Percentiles rank a stretch among this genome's conserved stretches.
These are phyloP conservation scores for Fusarium armeniacum DNA, from an alignment of 2,329 filamentous ascomycete species.

Conservation along the genomic window DNA sequence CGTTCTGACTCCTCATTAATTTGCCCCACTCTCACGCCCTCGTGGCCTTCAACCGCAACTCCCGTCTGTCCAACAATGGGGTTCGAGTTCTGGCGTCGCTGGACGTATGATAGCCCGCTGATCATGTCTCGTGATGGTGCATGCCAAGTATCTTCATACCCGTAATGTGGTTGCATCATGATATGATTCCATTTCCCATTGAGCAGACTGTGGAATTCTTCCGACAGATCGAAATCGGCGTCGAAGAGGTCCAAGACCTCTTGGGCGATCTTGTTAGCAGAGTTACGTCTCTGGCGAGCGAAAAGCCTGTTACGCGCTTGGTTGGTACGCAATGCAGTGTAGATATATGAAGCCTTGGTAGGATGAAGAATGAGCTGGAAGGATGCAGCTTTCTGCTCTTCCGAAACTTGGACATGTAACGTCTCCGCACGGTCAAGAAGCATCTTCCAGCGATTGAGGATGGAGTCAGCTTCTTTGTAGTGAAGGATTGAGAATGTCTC, in stretches of 20 bases:
- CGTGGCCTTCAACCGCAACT: constrained; percentile 74
- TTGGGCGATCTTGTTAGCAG: constrained; percentile 63
- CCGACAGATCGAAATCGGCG: constrained; percentile 63
- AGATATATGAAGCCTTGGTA: constrained; percentile 66
- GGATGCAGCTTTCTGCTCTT: constrained; percentile 62
- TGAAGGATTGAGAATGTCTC: constrained; percentile 69
- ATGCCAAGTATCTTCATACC: constrained; percentile 68
- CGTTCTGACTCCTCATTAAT: constrained; percentile 68
- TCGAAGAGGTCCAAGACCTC: constrained; percentile 64
- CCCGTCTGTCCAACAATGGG: constrained; percentile 73
- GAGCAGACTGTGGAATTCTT: constrained; percentile 65
- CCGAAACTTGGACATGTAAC: constrained; percentile 58
- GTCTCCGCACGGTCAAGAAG: constrained; percentile 60
- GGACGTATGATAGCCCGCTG: constrained; percentile 66
- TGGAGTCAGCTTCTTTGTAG: constrained; percentile 68
- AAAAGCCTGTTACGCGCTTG: constrained; percentile 65
- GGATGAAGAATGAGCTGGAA: constrained; percentile 73
- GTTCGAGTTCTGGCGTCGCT: constrained; percentile 62
- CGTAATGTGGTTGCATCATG: constrained; percentile 62
- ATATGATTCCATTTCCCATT: constrained; percentile 70
- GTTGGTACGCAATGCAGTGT: constrained; percentile 60
- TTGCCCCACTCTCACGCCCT: constrained; percentile 64
- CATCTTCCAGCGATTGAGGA: constrained; percentile 63
- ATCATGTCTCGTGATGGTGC: constrained; percentile 70
- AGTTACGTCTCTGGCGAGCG: constrained; percentile 66